Conservation (phyloP, 208 protist species). For the Kentomonas sorsogonicus region DNA sequence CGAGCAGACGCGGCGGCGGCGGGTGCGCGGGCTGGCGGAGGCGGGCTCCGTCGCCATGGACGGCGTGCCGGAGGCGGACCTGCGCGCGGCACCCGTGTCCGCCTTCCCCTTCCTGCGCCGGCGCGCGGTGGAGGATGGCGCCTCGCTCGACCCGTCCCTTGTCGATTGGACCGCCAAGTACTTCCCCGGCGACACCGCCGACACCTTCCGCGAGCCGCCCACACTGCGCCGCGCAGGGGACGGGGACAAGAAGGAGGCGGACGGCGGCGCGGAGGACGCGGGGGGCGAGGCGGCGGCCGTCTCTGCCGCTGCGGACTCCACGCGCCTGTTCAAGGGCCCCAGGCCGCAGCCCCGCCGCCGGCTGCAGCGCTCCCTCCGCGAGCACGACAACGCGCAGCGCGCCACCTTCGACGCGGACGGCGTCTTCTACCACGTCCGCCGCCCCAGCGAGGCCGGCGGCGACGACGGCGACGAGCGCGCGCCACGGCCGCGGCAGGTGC, state of each 20-base stretch:
- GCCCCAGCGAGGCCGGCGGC: slow-evolving; percentile 44
- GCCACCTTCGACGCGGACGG: slow-evolving; percentile 87
- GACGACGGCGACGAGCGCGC: slow-evolving; percentile 15
- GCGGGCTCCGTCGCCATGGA: slow-evolving; percentile 55
- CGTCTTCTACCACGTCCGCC: slow-evolving; percentile 75
- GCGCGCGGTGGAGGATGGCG: slow-evolving; percentile 62
- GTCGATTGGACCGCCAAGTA: slow-evolving; percentile 90
- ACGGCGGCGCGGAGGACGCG: background rate
- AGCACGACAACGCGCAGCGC: slow-evolving; percentile 69
- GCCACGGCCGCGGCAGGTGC: slow-evolving; percentile 48
- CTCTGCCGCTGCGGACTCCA: too few species aligned
- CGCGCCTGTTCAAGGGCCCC: background rate
- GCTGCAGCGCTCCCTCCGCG: slow-evolving; percentile 55
- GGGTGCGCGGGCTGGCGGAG: slow-evolving; percentile 43
- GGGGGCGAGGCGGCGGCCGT: background rate
- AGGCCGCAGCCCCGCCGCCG: slow-evolving; percentile 29
- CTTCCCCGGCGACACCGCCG: slow-evolving; percentile 70
- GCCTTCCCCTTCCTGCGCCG: slow-evolving; percentile 85
- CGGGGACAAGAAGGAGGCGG: background rate
- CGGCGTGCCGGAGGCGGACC: slow-evolving; percentile 26
- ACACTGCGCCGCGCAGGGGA: slow-evolving; percentile 31
- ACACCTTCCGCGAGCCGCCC: slow-evolving; percentile 64
- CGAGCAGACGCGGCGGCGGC: slow-evolving; percentile 32
- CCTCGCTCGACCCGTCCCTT: slow-evolving; percentile 76
- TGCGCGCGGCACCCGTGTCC: slow-evolving; percentile 20